Evolutionary conservation across 371 early-diverging fungal species (phyloP), one percentile per base, ranked within the genome.

Genomic region (Smittium mucronatum): DNA sequence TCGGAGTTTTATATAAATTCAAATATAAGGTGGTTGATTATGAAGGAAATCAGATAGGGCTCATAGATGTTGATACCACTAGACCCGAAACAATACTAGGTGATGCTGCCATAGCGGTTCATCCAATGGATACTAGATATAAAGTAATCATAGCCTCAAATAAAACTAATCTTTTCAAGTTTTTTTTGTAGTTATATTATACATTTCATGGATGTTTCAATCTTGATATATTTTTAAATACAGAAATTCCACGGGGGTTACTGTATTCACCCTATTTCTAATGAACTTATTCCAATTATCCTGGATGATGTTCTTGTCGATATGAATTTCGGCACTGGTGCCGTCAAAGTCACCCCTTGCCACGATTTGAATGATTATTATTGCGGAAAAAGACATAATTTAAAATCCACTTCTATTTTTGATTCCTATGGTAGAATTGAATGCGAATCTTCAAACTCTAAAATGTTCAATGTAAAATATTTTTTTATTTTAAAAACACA

Each of bases 21-120:
- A 79, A 83, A 21, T 89, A 87, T 75, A 84, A 82, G 31, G 72
- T 90, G 15, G 82, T 81, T 21, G 80, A 86, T 70, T 82, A 84
- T 15, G 76, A 80, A 57, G 74, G 77, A 33, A 73, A 81, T 59
- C 88, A 80, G 1, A 80, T 83, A 1, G 71, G 76, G 68, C 82
- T 87, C 57, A 77, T 98, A 36, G 85, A 88, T 33, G 94, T 99
- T 17, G 93, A 93, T 8, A 99, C 99, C 17, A 99, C 99, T 1
- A 91, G 99, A 73, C 89, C 98, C 58, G 99, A 99, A 74, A 99
- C 99, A 2, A 97, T 99, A 89, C 84, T 98, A 17, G 99, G 99
- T 63, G 99, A 99, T 81, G 92, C 89, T 36, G 99, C 98, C 2
- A 83, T 99, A 32, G 98, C 97, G 61, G 88, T 97, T 57, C 91